Conservation (phyloP, 1,284 basidiomycete genomes). For the Amylostereum chailletii region DNA sequence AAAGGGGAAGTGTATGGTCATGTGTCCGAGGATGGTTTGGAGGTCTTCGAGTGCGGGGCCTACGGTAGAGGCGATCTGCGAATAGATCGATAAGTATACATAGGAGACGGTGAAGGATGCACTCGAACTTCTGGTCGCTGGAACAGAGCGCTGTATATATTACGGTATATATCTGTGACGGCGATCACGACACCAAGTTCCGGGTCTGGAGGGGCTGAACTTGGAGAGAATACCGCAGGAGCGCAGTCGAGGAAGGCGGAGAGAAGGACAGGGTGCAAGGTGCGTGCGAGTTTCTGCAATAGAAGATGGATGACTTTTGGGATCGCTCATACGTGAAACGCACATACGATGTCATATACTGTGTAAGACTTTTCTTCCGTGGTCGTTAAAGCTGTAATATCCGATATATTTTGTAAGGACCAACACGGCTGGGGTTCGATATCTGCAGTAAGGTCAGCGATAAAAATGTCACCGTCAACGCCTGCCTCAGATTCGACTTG, state of each 20-base stretch:
- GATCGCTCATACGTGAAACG: slow-evolving; percentile 5
- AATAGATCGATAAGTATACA: neutral
- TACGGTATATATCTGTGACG: slow-evolving; percentile 52
- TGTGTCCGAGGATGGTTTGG: slow-evolving; percentile 54
- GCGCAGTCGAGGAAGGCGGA: slow-evolving; percentile 83
- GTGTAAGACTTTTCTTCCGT: neutral
- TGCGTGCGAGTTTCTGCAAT: slow-evolving; percentile 35
- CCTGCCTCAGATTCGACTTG: slow-evolving; percentile 17
- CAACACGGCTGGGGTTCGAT: neutral
- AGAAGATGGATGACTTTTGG: neutral
- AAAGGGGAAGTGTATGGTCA: slow-evolving; percentile 83
- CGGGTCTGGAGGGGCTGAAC: slow-evolving; percentile 41
- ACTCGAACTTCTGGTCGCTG: slow-evolving; percentile 22
- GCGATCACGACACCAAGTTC: slow-evolving; percentile 59
- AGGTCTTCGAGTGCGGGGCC: slow-evolving; percentile 32
- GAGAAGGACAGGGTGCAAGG: slow-evolving; percentile 68
- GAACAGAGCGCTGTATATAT: slow-evolving; percentile 59
- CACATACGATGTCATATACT: slow-evolving; percentile 9
- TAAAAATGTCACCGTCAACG: neutral
- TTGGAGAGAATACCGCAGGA: slow-evolving; percentile 69
- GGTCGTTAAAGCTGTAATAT: too few species aligned
- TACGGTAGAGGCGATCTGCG: neutral
- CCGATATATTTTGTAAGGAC: neutral
- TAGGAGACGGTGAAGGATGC: slow-evolving; percentile 1
- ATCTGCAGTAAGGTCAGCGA: neutral